Percentiles rank a stretch among this genome's conserved stretches.
Evolutionary conservation across 1,139 yeast genomes (phyloP).

Genomic region (Yarrowia galli): DNA sequence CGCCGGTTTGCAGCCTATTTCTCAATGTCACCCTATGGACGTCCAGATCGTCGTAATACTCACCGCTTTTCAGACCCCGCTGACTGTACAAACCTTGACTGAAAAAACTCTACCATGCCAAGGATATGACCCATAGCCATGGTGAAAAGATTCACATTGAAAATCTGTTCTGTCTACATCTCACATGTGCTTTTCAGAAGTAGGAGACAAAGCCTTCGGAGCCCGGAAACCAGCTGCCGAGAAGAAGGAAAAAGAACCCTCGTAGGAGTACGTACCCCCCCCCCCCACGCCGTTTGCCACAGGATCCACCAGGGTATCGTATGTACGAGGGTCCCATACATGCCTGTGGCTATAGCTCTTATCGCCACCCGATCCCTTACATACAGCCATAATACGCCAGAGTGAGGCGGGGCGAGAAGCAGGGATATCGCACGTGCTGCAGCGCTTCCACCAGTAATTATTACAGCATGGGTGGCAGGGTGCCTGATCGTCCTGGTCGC

Average conservation of each 20-base stretch:
- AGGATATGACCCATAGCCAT: slow-evolving; percentile 5
- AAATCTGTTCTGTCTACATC: neutral
- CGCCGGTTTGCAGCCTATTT: too few relatives aligned
- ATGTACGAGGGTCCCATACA: too few relatives aligned
- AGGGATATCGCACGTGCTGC: slow-evolving; percentile 14
- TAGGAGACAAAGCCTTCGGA: slow-evolving; percentile 2
- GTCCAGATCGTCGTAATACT: too few relatives aligned
- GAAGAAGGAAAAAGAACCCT: neutral
- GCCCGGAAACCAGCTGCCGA: neutral
- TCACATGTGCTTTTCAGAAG: slow-evolving; percentile 12
- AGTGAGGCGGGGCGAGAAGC: neutral
- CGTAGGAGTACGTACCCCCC: too few relatives aligned
- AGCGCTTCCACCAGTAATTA: neutral
- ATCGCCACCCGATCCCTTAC: neutral
- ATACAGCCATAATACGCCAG: neutral
- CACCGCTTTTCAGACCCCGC: too few relatives aligned
- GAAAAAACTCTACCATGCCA: slow-evolving; percentile 11
- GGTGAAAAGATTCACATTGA: neutral
- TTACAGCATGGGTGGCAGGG: neutral
- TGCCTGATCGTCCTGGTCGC: slow-evolving; percentile 25
- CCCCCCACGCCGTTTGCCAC: too few relatives aligned
- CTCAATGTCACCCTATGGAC: too few relatives aligned
- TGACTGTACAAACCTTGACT: slow-evolving; percentile 4
- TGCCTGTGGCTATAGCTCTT: too few relatives aligned
- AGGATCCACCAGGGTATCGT: too few relatives aligned